A percentile compares a stretch with the other conserved stretches of the same genome.
These are phyloP conservation scores for Salix brachista DNA, from an alignment of 345 rosid genomes.

Conservation along the genomic window DNA sequence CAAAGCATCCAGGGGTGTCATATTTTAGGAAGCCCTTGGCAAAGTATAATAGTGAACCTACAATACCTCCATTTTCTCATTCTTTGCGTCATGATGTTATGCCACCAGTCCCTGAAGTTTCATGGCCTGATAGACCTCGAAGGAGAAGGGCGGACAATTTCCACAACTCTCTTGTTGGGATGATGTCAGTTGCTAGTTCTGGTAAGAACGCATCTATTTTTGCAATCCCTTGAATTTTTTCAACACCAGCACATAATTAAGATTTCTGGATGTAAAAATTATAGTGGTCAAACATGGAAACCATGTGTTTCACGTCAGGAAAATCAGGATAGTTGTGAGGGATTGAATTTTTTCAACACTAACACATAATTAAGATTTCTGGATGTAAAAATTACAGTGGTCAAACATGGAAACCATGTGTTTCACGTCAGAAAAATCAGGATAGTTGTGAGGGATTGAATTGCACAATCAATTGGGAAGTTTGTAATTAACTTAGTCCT, in stretches of 20 bases:
- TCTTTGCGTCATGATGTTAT: constrained; percentile 11
- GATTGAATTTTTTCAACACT: neutral
- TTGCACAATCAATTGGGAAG: neutral
- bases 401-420: neutral
- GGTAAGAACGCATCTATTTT: constrained; percentile 27
- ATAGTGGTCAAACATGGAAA: neutral
- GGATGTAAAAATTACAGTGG: neutral
- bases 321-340: neutral
- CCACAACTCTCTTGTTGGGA: constrained; percentile 67
- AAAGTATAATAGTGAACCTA: constrained; percentile 60
- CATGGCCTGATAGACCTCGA: constrained; percentile 26
- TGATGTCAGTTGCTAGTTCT: constrained; percentile 61
- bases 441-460: neutral
- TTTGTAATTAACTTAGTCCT: neutral
- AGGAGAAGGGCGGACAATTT: constrained; percentile 47
- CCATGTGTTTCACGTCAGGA: neutral
- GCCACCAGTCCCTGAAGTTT: constrained; percentile 28
- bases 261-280: neutral
- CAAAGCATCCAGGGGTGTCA: constrained; percentile 17
- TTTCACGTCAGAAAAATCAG: neutral
- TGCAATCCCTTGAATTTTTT: neutral
- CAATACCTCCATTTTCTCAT: constrained; percentile 28
- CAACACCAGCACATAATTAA: neutral
- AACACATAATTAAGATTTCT: neutral
- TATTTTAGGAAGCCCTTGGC: constrained; percentile 32